Percentiles rank a stretch among this genome's conserved stretches.
These are phyloP conservation scores for Rhizomucor pusillus DNA, from an alignment of 371 early-diverging fungal genomes.

Conservation along the genomic window DNA sequence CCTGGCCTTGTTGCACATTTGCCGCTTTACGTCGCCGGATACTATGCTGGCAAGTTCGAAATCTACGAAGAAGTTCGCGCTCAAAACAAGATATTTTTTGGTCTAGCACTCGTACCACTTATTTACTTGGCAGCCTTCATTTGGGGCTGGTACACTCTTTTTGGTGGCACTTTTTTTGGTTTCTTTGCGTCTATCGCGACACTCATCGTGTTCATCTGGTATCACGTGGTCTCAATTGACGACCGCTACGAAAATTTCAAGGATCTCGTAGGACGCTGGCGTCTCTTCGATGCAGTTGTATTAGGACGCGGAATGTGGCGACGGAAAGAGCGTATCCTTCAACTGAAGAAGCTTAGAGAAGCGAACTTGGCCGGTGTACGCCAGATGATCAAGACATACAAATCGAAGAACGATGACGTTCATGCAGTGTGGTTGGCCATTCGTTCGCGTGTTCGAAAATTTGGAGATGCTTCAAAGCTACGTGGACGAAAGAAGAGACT, in stretches of 20 bases:
- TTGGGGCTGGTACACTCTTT: slow-evolving; percentile 41
- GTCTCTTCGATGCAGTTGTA: slow-evolving; percentile 50
- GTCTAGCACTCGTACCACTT: slow-evolving; percentile 37
- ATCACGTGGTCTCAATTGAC: slow-evolving; percentile 48
- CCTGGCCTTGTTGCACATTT: slow-evolving; percentile 53
- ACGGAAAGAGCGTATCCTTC: slow-evolving; percentile 38
- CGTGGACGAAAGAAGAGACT: slow-evolving; percentile 29
- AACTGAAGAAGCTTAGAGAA: slow-evolving; percentile 34
- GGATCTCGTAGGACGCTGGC: slow-evolving; percentile 47
- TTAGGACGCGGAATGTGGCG: slow-evolving; percentile 48
- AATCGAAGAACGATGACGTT: slow-evolving; percentile 29
- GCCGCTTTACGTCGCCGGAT: slow-evolving; percentile 53
- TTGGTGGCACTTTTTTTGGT: slow-evolving; percentile 42
- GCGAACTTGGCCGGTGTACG: slow-evolving; percentile 27
- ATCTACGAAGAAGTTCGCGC: slow-evolving; percentile 56
- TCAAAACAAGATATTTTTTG: slow-evolving; percentile 54
- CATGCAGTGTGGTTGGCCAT: slow-evolving; percentile 35
- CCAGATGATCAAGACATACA: slow-evolving; percentile 30
- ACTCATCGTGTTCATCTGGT: slow-evolving; percentile 42
- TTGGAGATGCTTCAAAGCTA: slow-evolving; percentile 27
- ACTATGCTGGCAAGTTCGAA: slow-evolving; percentile 45
- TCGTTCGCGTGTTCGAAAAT: slow-evolving; percentile 29
- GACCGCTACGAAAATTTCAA: slow-evolving; percentile 47
- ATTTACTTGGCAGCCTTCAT: slow-evolving; percentile 41
- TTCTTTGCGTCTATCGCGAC: slow-evolving; percentile 40